A percentile compares a stretch with the other conserved stretches of the same genome.
Evolutionary conservation across 768 basidiomycete species (phyloP).

Genomic region (Lyophyllum shimeji): DNA sequence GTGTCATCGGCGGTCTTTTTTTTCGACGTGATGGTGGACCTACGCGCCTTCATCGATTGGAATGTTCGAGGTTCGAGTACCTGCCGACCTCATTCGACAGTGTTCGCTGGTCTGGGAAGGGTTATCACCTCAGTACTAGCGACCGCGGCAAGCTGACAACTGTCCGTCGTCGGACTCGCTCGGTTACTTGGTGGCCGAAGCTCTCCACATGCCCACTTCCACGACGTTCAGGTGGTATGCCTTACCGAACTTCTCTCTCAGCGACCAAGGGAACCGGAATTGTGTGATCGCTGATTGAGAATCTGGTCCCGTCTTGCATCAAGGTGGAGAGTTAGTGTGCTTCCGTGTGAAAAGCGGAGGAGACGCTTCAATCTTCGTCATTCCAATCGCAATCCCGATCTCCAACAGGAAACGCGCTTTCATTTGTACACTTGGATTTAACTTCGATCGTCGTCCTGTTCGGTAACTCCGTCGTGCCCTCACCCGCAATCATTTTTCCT

Average conservation of each 20-base stretch:
- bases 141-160: not conserved
- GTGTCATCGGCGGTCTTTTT: not conserved
- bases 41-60: not conserved
- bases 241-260: not conserved
- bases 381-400: not conserved
- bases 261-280: not conserved
- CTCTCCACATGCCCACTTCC: not conserved
- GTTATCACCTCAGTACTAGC: constrained; percentile 1
- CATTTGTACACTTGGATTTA: constrained; percentile 8
- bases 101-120: not conserved
- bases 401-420: constrained; percentile 12
- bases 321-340: constrained; percentile 2
- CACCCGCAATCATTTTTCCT: constrained; percentile 9
- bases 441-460: constrained; percentile 9
- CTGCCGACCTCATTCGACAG: not conserved
- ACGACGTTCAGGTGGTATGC: not conserved
- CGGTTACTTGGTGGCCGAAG: not conserved
- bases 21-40: not conserved
- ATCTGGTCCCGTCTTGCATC: not conserved
- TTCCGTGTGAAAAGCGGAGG: constrained; percentile 9
- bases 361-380: not conserved
- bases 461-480: constrained; percentile 3
- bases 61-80: not conserved
- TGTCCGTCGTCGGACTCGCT: constrained; percentile 4
- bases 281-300: constrained; percentile 7